phyloP scores from a whole-genome alignment of 768 basidiomycete genomes.

The Hericium alpestre region DNA sequence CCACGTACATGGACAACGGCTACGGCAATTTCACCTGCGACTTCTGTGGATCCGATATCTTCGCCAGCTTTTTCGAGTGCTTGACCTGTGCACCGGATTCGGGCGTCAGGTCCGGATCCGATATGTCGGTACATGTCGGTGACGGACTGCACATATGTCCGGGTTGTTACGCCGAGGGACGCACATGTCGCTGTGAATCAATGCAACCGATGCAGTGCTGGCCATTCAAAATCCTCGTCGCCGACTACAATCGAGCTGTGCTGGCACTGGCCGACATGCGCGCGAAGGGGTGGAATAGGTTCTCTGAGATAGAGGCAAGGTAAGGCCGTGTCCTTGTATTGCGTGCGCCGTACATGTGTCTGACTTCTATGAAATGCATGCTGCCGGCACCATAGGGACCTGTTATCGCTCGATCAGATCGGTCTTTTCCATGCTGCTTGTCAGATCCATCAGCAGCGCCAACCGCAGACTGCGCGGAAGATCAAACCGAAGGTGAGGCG shows the following conservation, averaged over 20 bases:
- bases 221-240: constrained; percentile 35
- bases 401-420: background rate
- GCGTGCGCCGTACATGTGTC: background rate
- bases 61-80: constrained; percentile 75
- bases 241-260: constrained; percentile 30
- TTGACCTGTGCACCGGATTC: constrained; percentile 24
- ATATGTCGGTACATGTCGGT: constrained; percentile 16
- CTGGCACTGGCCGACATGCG: constrained; percentile 15
- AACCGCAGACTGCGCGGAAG: background rate
- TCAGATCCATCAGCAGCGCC: constrained; percentile 1
- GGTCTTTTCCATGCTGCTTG: background rate
- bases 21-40: constrained; percentile 42
- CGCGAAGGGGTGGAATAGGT: background rate
- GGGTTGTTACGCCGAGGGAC: constrained; percentile 67
- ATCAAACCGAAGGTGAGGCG: background rate
- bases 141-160: constrained; percentile 51
- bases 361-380: background rate
- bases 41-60: constrained; percentile 75
- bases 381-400: background rate
- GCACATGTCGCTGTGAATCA: constrained; percentile 49
- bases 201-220: constrained; percentile 58
- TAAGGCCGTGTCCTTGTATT: background rate
- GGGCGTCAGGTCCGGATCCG: constrained; percentile 1
- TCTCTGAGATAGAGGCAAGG: constrained; percentile 1
- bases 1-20: constrained; percentile 10